Conservation (phyloP, 768 basidiomycete genomes). For the Leccinum rimulosum region DNA sequence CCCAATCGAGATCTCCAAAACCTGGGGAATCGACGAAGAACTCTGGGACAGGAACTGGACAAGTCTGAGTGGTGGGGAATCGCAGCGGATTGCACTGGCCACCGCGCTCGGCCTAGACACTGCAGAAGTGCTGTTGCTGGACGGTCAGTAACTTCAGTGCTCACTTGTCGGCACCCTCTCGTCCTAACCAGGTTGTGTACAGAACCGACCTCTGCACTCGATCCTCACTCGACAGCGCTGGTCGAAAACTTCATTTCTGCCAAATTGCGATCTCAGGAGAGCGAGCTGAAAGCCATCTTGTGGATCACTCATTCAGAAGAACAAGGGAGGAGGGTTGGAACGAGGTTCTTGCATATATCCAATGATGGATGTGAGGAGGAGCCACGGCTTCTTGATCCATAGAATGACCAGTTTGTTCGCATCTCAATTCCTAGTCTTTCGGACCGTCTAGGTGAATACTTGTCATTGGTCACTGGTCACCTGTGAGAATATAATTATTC, state of each 20-base stretch:
- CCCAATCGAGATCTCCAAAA: conserved; percentile 51
- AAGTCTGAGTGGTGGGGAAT: conserved; percentile 82
- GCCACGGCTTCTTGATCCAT: conserved; percentile 27
- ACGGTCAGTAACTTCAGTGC: conserved; percentile 49
- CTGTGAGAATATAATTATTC: neutral
- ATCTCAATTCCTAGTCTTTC: too few relatives aligned
- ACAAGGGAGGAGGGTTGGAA: conserved; percentile 74
- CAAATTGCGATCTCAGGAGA: conserved; percentile 47
- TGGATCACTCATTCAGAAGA: conserved; percentile 91
- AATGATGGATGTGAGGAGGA: conserved; percentile 46
- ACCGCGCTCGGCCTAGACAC: conserved; percentile 68
- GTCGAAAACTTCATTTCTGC: conserved; percentile 64
- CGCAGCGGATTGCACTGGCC: conserved; percentile 79
- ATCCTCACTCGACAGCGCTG: conserved; percentile 57
- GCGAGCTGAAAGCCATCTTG: conserved; percentile 64
- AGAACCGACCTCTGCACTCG: conserved; percentile 92
- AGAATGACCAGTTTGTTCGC: neutral
- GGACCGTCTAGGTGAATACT: neutral
- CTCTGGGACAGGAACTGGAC: conserved; percentile 83
- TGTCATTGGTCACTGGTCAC: neutral
- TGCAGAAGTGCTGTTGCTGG: conserved; percentile 77
- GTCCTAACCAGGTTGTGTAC: neutral
- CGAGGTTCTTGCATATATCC: conserved; percentile 55
- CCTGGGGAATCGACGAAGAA: conserved; percentile 64
- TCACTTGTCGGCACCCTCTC: neutral